These are phyloP conservation scores for Candida piceae DNA, from an alignment of 805 yeast genomes.

Conservation along the genomic window DNA sequence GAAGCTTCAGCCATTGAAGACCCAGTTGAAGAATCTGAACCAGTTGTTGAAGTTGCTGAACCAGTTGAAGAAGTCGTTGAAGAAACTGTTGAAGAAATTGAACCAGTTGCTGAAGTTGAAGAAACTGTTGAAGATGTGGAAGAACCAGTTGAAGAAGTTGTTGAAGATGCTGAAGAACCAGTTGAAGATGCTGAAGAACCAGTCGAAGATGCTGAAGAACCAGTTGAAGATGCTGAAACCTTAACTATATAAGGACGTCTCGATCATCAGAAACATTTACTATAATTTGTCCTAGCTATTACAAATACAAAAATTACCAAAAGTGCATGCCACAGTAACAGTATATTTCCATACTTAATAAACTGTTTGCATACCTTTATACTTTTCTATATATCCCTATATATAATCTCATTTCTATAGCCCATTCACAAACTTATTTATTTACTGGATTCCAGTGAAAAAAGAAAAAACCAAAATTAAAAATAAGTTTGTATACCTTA, in stretches of 20 bases:
- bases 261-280: too few species aligned
- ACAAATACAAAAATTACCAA: too few species aligned
- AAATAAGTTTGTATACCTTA: too few species aligned
- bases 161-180: neutral
- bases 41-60: slow-evolving; percentile 1
- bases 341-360: too few species aligned
- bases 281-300: too few species aligned
- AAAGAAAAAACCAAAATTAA: too few species aligned
- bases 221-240: neutral
- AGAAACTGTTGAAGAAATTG: slow-evolving; percentile 3
- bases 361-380: too few species aligned
- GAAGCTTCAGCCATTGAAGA: neutral
- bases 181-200: neutral
- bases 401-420: too few species aligned
- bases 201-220: neutral
- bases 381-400: too few species aligned
- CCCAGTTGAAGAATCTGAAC: neutral
- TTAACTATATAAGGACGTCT: neutral
- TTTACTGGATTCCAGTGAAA: too few species aligned
- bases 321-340: too few species aligned
- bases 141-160: slow-evolving; percentile 1
- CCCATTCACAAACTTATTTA: too few species aligned
- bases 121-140: slow-evolving; percentile 3
- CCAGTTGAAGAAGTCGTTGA: slow-evolving; percentile 5
- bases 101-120: slow-evolving; percentile 3